Evolutionary conservation across 306 rosid genomes (phyloP).

Genomic region (Vicia sativa): DNA sequence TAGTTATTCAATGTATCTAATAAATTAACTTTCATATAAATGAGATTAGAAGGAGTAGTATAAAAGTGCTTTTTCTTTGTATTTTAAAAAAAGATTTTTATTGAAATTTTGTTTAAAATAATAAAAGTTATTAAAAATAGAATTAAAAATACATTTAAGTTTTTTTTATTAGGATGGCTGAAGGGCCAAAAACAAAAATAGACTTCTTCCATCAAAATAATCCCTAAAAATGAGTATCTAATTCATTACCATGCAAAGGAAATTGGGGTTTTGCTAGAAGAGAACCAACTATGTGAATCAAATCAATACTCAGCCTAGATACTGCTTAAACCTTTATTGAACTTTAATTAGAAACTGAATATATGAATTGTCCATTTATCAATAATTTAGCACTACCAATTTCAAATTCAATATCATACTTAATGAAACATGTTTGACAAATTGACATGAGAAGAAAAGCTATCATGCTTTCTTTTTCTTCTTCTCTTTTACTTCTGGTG

Average conservation of each 20-base stretch:
- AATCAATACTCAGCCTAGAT: conserved; percentile 11
- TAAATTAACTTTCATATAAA: no score
- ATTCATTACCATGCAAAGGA: background rate
- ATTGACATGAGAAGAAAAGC: conserved; percentile 19
- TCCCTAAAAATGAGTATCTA: background rate
- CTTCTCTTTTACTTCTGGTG: conserved; percentile 52
- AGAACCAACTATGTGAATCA: conserved; percentile 2
- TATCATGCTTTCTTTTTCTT: conserved; percentile 62
- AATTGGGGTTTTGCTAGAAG: background rate
- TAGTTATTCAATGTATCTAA: no score
- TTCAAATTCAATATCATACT: background rate
- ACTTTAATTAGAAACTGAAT: background rate
- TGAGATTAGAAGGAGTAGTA: no score
- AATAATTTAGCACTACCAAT: conserved; percentile 6
- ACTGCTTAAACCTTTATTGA: background rate
- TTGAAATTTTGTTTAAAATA: no score
- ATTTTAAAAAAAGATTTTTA: no score
- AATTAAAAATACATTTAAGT: no score
- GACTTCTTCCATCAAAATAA: background rate
- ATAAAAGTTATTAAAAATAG: no score
- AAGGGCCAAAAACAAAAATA: no score
- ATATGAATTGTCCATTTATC: background rate
- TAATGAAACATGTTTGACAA: background rate
- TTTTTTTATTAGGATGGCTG: no score
- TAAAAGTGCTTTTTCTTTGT: no score